phyloP scores from a whole-genome alignment of 2,329 filamentous ascomycete genomes.

The Epichloe sylvatica region DNA sequence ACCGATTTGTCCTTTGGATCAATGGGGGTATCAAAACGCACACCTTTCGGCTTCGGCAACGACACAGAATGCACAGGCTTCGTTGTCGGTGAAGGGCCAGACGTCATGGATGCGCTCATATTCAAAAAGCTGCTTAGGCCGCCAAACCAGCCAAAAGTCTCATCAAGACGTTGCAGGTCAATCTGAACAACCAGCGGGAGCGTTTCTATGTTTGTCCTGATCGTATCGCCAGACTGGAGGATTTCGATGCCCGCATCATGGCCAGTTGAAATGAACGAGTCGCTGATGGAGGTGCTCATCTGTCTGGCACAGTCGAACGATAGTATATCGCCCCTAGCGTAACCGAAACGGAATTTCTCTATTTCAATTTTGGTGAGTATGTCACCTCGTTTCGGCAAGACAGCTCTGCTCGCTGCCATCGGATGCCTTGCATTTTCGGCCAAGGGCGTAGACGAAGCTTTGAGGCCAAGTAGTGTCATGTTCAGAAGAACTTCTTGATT shows the following conservation, averaged over 20 bases:
- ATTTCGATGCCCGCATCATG: constrained; percentile 44
- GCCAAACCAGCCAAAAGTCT: constrained; percentile 77
- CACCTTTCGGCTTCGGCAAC: constrained; percentile 36
- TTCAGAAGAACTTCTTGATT: constrained; percentile 39
- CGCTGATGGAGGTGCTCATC: constrained; percentile 45
- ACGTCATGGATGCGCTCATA: constrained; percentile 70
- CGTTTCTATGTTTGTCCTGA: constrained; percentile 53
- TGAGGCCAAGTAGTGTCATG: constrained; percentile 32
- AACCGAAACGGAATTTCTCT: constrained; percentile 48
- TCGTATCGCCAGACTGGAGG: constrained; percentile 28
- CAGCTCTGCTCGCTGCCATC: constrained; percentile 2
- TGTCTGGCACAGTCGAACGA: constrained; percentile 46
- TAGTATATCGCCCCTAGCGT: constrained; percentile 46
- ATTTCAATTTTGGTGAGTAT: constrained; percentile 29
- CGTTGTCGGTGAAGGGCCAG: constrained; percentile 43
- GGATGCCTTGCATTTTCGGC: background rate
- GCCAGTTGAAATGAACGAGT: constrained; percentile 42
- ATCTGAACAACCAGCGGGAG: constrained; percentile 63
- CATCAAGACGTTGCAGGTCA: constrained; percentile 69
- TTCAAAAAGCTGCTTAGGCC: constrained; percentile 85
- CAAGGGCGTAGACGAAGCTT: constrained; percentile 9
- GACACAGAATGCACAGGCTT: constrained; percentile 24
- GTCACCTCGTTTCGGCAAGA: constrained; percentile 9
- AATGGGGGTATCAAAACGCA: constrained; percentile 43
- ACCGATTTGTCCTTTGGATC: constrained; percentile 33